These are phyloP conservation scores for Brassica nigra DNA, from an alignment of 345 rosid species.

Conservation along the genomic window DNA sequence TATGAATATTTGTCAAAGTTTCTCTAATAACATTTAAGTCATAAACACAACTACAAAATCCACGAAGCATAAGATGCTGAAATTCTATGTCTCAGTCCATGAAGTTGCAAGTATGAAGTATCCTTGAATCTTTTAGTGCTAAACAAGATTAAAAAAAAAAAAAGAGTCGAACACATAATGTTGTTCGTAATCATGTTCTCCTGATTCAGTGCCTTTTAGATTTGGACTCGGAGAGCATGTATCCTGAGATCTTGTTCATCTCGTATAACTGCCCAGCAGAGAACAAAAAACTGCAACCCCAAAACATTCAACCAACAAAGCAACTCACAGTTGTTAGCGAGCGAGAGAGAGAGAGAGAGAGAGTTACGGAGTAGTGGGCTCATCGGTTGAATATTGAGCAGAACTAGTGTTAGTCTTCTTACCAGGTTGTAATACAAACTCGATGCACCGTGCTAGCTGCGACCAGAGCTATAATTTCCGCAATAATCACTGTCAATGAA, in stretches of 20 bases:
- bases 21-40: too few relatives aligned
- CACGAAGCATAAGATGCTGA: too few relatives aligned
- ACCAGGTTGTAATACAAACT: conserved; percentile 89
- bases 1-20: too few relatives aligned
- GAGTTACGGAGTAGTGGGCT: neutral
- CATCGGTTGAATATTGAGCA: neutral
- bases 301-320: conserved; percentile 8
- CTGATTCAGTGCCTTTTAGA: conserved; percentile 50
- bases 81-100: too few relatives aligned
- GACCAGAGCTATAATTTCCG: conserved; percentile 68
- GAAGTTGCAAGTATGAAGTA: too few relatives aligned
- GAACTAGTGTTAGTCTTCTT: conserved; percentile 29
- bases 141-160: too few relatives aligned
- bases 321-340: neutral
- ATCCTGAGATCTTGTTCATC: conserved; percentile 69
- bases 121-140: too few relatives aligned
- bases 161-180: too few relatives aligned
- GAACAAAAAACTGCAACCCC: conserved; percentile 70
- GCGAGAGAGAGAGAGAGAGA: neutral
- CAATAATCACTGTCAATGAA: conserved; percentile 60
- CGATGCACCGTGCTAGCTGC: conserved; percentile 78
- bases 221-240: conserved; percentile 54
- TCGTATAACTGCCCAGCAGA: conserved; percentile 71
- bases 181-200: too few relatives aligned
- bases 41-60: too few relatives aligned